Conservation (phyloP, 1,284 basidiomycete species). For the Cutaneotrichosporon dermatis region DNA sequence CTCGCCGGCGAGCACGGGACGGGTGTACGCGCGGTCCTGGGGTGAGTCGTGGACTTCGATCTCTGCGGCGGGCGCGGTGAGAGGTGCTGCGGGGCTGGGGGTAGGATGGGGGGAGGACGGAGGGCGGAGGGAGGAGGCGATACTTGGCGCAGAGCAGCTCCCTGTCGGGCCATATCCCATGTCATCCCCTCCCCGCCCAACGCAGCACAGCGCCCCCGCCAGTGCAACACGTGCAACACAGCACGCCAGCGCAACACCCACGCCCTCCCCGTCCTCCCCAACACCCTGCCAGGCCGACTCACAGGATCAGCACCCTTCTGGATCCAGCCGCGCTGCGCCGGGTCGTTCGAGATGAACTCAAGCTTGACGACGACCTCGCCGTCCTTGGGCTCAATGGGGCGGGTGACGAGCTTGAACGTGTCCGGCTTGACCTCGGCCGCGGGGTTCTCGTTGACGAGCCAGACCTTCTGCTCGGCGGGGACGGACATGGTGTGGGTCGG, state of each 20-base stretch:
- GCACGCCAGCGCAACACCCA: too few relatives aligned
- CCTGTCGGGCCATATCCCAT: too few relatives aligned
- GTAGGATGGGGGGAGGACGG: too few relatives aligned
- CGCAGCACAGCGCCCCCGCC: too few relatives aligned
- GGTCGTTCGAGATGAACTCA: slow-evolving; percentile 37
- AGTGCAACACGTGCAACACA: too few relatives aligned
- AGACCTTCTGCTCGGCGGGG: slow-evolving; percentile 24
- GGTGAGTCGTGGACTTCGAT: neutral
- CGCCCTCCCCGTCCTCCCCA: neutral
- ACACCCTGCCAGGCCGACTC: neutral
- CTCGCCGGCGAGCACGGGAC: slow-evolving; percentile 29
- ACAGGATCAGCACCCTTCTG: slow-evolving; percentile 21
- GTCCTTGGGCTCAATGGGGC: slow-evolving; percentile 28
- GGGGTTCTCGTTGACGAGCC: slow-evolving; percentile 33
- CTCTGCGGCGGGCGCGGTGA: too few relatives aligned
- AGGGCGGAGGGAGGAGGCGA: too few relatives aligned
- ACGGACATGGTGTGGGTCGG: slow-evolving; percentile 6
- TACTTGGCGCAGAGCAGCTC: too few relatives aligned
- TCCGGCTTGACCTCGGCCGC: slow-evolving; percentile 20
- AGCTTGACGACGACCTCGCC: slow-evolving; percentile 34
- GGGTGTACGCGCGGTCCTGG: slow-evolving; percentile 27
- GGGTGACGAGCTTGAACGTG: slow-evolving; percentile 29
- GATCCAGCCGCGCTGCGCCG: slow-evolving; percentile 41
- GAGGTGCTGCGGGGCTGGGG: too few relatives aligned
- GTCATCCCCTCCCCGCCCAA: too few relatives aligned